phyloP scores from a whole-genome alignment of 441 rosid genomes.

The Adansonia gregorii region DNA sequence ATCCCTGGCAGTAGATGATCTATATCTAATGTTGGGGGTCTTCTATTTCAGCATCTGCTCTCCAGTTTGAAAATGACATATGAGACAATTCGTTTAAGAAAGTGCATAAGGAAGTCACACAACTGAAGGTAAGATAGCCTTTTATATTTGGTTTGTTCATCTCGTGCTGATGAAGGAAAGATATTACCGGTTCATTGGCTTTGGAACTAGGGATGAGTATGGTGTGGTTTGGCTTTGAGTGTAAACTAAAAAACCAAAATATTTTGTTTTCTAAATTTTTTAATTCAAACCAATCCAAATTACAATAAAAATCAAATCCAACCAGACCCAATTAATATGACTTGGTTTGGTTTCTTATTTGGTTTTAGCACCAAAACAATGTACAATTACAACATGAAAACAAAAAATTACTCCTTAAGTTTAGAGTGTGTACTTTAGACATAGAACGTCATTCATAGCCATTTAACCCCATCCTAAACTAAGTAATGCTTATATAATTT shows the following conservation, averaged over 20 bases:
- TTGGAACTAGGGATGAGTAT: background rate
- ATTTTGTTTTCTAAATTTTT: background rate
- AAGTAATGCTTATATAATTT: too few species aligned
- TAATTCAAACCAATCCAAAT: background rate
- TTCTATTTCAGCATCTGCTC: constrained; percentile 66
- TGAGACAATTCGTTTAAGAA: constrained; percentile 72
- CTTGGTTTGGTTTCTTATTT: constrained; percentile 6
- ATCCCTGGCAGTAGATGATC: background rate
- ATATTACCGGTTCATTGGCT: constrained; percentile 6
- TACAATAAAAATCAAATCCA: background rate
- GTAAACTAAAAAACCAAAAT: too few species aligned
- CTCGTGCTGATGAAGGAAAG: constrained; percentile 13
- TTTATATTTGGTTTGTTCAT: constrained; percentile 6
- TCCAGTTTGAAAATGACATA: constrained; percentile 72
- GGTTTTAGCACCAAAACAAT: background rate
- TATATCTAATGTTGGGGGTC: constrained; percentile 29
- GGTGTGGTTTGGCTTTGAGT: background rate
- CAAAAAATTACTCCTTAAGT: background rate
- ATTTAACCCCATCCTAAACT: too few species aligned
- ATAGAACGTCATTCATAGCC: too few species aligned
- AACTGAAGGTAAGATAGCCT: constrained; percentile 65
- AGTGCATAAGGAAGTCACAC: constrained; percentile 64
- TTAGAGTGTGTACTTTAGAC: background rate
- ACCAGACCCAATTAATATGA: background rate
- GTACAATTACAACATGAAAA: background rate